Base-by-base conservation (phyloP, 371 early-diverging fungal genomes). In the Mortierella sp. region DNA sequence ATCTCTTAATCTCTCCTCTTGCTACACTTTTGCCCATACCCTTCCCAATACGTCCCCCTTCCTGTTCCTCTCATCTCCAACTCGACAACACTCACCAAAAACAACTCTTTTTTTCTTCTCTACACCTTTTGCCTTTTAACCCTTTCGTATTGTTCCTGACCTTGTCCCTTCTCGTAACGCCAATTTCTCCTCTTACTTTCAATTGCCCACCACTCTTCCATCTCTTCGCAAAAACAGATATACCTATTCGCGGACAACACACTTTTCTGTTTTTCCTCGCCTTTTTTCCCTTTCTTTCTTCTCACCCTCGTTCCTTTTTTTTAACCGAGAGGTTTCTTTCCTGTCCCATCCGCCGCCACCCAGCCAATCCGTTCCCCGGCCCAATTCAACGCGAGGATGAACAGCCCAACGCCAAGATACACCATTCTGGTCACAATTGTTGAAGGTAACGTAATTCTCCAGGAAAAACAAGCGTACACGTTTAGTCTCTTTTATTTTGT, bases 391-490 rank as follows among this genome's bases (percentile, higher is more conserved):
- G 57, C 76, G 72, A 79, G 69, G 69, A 83, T 64, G 74, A 77
- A 48, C 46, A 83, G 77, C 67, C 75, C 77, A 16, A 77, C 80
- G 43, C 80, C 84, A 31, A 77, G 80, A 69, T 83, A 77, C 57
- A 79, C 83, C 46, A 83, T 83, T 57, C 72, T 83, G 61, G 83
- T 83, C 40, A 83, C 83, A 51, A 79, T 83, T 77, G 79, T 83
- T 26, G 83, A 83, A 77, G 83, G 83, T 83, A 69, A 79, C 72
- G 73, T 31, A 31, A 59, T 31, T 31, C 28, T 16, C 31, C 59
- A 28, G 26, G 57, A 26, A 57, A 57, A 11, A 57, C 28, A 57
- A 59, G 48, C 48, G 48, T 43, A 43, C 8, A 8, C 13, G 48
- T 13, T 40, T 6, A 40, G 48, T 46, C 48, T 46, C 13, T 53